Percentiles rank a stretch among this genome's conserved stretches.
These are phyloP conservation scores for Aquilaria malaccensis DNA, from an alignment of 345 rosid species.

Conservation along the genomic window DNA sequence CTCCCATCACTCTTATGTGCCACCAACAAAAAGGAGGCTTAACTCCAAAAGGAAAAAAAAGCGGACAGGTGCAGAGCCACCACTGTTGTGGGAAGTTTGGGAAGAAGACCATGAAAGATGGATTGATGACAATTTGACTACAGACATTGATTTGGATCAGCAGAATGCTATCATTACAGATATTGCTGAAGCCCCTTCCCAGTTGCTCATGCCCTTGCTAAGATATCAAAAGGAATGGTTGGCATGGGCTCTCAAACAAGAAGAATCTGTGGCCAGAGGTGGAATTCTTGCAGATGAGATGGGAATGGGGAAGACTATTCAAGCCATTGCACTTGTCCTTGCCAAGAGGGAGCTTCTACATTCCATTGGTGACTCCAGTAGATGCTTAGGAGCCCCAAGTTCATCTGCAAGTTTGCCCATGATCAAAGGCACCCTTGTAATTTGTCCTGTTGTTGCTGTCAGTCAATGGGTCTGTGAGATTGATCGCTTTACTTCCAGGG, in stretches of 20 bases:
- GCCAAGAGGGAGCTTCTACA: constrained; percentile 43
- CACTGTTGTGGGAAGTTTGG: constrained; percentile 69
- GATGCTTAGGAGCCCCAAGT: constrained; percentile 15
- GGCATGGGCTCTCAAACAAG: constrained; percentile 92
- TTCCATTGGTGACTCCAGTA: constrained; percentile 13
- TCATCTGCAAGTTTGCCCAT: constrained; percentile 29
- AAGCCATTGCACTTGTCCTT: constrained; percentile 92
- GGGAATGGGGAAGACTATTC: constrained; percentile 99
- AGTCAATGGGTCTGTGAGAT: constrained; percentile 90
- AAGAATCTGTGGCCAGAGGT: constrained; percentile 53
- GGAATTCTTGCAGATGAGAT: constrained; percentile 99
- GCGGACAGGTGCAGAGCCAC: constrained; percentile 16
- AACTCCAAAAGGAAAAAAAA: constrained; percentile 25
- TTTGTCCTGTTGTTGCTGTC: constrained; percentile 93
- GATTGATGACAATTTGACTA: constrained; percentile 44
- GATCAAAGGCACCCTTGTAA: constrained; percentile 60
- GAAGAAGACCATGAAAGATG: constrained; percentile 61
- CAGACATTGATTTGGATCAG: constrained; percentile 52
- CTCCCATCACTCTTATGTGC: neutral
- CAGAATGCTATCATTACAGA: constrained; percentile 38
- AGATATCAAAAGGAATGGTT: constrained; percentile 95
- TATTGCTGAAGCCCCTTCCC: constrained; percentile 59
- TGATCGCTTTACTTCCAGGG: constrained; percentile 56
- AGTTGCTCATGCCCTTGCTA: constrained; percentile 62
- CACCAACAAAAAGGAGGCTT: constrained; percentile 7